Conservation (phyloP, 192 early-diverging fungal species). For the Backusella luteola region DNA sequence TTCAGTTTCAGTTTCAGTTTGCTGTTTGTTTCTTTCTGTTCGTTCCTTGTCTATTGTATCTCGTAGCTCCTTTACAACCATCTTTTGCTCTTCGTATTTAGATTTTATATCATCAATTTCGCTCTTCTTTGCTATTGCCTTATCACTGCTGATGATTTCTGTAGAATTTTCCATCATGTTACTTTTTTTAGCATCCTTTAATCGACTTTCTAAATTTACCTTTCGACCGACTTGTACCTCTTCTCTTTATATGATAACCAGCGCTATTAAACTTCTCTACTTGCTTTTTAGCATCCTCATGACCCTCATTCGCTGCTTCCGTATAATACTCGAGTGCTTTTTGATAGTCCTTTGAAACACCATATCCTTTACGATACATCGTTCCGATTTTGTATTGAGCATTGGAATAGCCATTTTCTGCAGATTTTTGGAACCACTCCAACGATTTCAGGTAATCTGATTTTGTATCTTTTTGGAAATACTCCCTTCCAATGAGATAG, state of each 20-base stretch:
- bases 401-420: neutral
- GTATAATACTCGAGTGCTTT: neutral
- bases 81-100: neutral
- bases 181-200: neutral
- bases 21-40: neutral
- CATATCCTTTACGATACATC: slow-evolving; percentile 5
- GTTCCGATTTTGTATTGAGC: neutral
- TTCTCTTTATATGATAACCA: neutral
- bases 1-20: neutral
- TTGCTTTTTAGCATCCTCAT: neutral
- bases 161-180: neutral
- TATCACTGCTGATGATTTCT: neutral
- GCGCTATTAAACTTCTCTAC: neutral
- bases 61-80: neutral
- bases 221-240: neutral
- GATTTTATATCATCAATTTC: neutral
- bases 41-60: neutral
- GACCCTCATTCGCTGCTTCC: neutral
- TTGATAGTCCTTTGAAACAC: neutral
- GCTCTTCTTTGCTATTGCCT: neutral
- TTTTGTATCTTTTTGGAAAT: neutral
- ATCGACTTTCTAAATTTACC: neutral
- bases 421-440: slow-evolving; percentile 1
- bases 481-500: neutral
- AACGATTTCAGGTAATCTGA: neutral